A percentile compares a stretch with the other conserved stretches of the same genome.
Conservation (phyloP, 345 rosid species). For the Sonneratia alba region DNA sequence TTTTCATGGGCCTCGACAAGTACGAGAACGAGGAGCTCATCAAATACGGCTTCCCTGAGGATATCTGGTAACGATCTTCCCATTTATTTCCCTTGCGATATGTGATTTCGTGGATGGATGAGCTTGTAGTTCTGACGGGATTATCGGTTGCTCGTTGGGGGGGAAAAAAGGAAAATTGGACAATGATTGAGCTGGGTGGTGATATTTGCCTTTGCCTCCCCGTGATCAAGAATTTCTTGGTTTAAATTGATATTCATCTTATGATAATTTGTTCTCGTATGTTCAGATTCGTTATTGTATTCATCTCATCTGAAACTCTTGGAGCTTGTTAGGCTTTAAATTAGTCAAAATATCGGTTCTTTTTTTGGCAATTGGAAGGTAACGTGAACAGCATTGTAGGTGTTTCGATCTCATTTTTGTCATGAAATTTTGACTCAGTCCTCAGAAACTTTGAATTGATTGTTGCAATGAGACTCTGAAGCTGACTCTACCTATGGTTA, state of each 20-base stretch:
- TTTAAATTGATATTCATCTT: neutral
- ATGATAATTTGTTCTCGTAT: neutral
- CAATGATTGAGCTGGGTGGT: neutral
- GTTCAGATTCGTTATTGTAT: too few species aligned
- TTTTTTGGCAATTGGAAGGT: too few species aligned
- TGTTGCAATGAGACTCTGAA: neutral
- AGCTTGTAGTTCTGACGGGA: neutral
- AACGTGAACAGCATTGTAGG: neutral
- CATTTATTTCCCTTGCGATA: neutral
- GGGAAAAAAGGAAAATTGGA: neutral
- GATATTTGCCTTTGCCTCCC: neutral
- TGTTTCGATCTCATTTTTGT: neutral
- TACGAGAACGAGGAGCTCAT: conserved; percentile 98
- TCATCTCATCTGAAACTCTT: too few species aligned
- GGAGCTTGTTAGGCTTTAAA: neutral
- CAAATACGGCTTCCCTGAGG: conserved; percentile 96
- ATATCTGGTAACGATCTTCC: conserved; percentile 50
- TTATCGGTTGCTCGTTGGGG: neutral
- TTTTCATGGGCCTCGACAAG: conserved; percentile 99
- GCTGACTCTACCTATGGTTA: neutral
- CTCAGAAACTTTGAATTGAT: neutral
- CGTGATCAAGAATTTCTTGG: neutral
- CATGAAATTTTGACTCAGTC: neutral
- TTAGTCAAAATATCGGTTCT: neutral
- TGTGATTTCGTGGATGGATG: neutral